Evolutionary conservation across 164 flowering plant species (phyloP).

Genomic region (Vitis amurensis): DNA sequence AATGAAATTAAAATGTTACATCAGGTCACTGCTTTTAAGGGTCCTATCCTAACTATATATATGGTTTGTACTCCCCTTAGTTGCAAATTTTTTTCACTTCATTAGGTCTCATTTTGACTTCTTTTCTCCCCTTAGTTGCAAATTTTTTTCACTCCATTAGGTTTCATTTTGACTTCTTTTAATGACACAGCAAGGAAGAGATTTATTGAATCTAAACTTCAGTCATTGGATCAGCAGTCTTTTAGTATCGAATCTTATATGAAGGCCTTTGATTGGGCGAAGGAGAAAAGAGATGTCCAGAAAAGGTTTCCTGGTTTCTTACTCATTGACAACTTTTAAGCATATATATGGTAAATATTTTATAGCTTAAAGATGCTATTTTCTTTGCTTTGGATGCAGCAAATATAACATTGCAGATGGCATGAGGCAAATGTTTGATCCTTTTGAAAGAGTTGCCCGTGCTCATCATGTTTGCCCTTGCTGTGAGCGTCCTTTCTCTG

Average conservation of each 20-base stretch:
- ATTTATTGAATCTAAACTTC: slow-evolving; percentile 69
- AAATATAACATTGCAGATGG: slow-evolving; percentile 85
- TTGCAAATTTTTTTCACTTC: too few relatives aligned
- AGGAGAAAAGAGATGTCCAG: slow-evolving; percentile 73
- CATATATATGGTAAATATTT: background rate
- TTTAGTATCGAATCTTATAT: slow-evolving; percentile 59
- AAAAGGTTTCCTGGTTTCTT: slow-evolving; percentile 57
- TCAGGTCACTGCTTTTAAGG: too few relatives aligned
- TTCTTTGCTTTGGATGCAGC: slow-evolving; percentile 44
- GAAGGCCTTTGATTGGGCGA: slow-evolving; percentile 54
- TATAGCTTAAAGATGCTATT: background rate
- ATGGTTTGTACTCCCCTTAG: too few relatives aligned
- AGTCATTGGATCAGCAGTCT: slow-evolving; percentile 54
- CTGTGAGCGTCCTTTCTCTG: slow-evolving; percentile 91
- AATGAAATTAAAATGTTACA: too few relatives aligned
- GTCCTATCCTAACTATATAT: too few relatives aligned
- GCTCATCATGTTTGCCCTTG: slow-evolving; percentile 93
- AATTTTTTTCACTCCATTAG: background rate
- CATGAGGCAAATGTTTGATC: slow-evolving; percentile 92
- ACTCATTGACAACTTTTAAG: background rate
- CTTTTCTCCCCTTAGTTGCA: background rate
- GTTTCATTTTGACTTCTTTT: background rate
- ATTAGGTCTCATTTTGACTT: background rate
- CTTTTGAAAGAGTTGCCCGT: slow-evolving; percentile 92
- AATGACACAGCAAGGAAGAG: slow-evolving; percentile 72